A percentile compares a stretch with the other conserved stretches of the same genome.
phyloP scores from a whole-genome alignment of 2,329 filamentous ascomycete genomes.

The Geosmithia putterillii region DNA sequence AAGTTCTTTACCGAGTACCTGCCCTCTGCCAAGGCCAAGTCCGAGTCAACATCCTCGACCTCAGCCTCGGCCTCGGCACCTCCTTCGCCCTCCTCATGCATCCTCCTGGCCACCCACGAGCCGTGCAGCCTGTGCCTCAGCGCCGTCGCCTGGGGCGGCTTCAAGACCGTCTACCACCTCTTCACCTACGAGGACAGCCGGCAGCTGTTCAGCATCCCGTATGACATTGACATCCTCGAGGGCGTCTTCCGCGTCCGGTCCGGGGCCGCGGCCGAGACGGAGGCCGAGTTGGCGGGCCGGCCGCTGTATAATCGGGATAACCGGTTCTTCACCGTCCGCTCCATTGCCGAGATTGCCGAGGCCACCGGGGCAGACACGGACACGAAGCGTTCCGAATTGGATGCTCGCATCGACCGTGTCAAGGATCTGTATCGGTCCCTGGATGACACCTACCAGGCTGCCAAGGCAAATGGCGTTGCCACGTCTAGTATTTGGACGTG shows the following conservation, averaged over 20 bases:
- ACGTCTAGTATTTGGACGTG: slow-evolving; percentile 37
- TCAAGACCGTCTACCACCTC: slow-evolving; percentile 42
- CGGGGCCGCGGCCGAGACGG: slow-evolving; percentile 15
- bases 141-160: slow-evolving; percentile 45
- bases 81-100: slow-evolving; percentile 15
- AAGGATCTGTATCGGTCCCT: slow-evolving; percentile 34
- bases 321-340: slow-evolving; percentile 37
- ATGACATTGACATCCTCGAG: slow-evolving; percentile 45
- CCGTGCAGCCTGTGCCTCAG: slow-evolving; percentile 45
- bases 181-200: slow-evolving; percentile 48
- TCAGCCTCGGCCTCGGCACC: no score
- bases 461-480: slow-evolving; percentile 26
- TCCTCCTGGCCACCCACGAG: slow-evolving; percentile 48
- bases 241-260: slow-evolving; percentile 37
- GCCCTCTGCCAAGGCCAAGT: slow-evolving; percentile 16
- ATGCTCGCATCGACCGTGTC: slow-evolving; percentile 29
- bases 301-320: slow-evolving; percentile 42
- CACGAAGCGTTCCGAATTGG: slow-evolving; percentile 2
- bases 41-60: neutral
- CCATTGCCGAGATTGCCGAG: slow-evolving; percentile 25
- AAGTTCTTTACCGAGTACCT: slow-evolving; percentile 33
- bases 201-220: slow-evolving; percentile 41
- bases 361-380: slow-evolving; percentile 22
- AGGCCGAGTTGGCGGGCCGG: slow-evolving; percentile 21
- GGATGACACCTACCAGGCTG: slow-evolving; percentile 35